phyloP scores from a whole-genome alignment of 1,284 basidiomycete genomes.

The Trametes polyzona region DNA sequence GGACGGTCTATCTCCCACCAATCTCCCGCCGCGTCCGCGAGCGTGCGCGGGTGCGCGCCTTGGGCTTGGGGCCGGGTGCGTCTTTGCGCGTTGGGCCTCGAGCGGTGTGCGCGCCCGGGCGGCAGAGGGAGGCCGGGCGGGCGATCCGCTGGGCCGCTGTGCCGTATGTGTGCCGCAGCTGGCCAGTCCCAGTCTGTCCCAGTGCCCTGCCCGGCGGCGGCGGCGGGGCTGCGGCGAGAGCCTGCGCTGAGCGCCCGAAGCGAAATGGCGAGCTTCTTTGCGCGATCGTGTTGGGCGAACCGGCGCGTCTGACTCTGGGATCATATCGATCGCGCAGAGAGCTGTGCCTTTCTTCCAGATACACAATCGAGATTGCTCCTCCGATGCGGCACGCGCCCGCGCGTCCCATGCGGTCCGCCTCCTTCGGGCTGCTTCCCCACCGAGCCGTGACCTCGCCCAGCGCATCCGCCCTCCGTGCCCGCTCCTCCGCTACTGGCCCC shows the following conservation, averaged over 20 bases:
- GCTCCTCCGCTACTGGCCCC: slow-evolving; percentile 10
- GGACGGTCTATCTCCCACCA: slow-evolving; percentile 24
- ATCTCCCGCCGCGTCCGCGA: slow-evolving; percentile 20
- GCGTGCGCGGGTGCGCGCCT: neutral
- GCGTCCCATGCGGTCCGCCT: slow-evolving; percentile 24
- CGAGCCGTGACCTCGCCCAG: slow-evolving; percentile 1
- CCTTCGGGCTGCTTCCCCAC: slow-evolving; percentile 22
- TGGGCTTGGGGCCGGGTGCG: no score
- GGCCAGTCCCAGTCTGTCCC: no score
- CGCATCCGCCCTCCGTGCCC: neutral
- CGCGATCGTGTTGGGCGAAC: slow-evolving; percentile 15
- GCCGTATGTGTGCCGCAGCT: no score
- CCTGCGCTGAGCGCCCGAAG: neutral
- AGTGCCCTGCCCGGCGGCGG: no score
- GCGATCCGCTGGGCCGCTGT: slow-evolving; percentile 8
- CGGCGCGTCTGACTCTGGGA: slow-evolving; percentile 7
- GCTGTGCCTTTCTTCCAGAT: slow-evolving; percentile 23
- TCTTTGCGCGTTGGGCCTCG: no score
- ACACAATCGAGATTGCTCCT: slow-evolving; percentile 22
- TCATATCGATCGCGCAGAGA: slow-evolving; percentile 21
- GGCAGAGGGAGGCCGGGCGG: neutral
- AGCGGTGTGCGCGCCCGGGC: neutral
- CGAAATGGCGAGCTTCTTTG: slow-evolving; percentile 12
- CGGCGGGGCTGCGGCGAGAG: neutral
- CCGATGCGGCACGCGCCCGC: slow-evolving; percentile 20